Evolutionary conservation across 148 eudicot species (phyloP).

Genomic region (Vaccinium macrocarpon): DNA sequence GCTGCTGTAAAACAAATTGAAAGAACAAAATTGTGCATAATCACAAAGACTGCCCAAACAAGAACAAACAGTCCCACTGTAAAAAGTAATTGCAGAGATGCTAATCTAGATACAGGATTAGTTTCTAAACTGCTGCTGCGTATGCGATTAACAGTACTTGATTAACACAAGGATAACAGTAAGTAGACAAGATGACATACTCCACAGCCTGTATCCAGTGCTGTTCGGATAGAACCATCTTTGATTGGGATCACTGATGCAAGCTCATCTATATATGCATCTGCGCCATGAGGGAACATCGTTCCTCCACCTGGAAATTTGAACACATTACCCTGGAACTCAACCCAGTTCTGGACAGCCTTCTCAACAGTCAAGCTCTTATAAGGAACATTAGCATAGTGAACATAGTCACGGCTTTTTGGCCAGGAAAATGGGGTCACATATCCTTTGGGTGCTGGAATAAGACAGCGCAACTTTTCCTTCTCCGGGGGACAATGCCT

Average conservation of each 20-base stretch:
- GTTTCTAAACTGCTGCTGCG: too few relatives aligned
- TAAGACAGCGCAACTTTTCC: slow-evolving; percentile 36
- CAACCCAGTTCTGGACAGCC: slow-evolving; percentile 38
- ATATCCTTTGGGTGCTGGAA: slow-evolving; percentile 43
- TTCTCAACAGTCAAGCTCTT: slow-evolving; percentile 40
- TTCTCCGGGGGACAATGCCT: slow-evolving; percentile 40
- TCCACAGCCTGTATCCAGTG: slow-evolving; percentile 44
- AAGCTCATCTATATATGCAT: slow-evolving; percentile 36
- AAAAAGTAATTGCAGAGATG: too few relatives aligned
- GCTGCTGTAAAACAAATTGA: too few relatives aligned
- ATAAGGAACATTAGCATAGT: slow-evolving; percentile 38
- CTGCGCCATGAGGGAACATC: slow-evolving; percentile 35
- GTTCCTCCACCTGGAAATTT: slow-evolving; percentile 42
- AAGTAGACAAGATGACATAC: slow-evolving; percentile 15
- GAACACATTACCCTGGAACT: slow-evolving; percentile 32
- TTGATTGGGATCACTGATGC: slow-evolving; percentile 33
- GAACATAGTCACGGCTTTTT: slow-evolving; percentile 35
- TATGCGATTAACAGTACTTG: too few relatives aligned
- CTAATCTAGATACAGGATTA: too few relatives aligned
- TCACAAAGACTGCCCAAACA: too few relatives aligned
- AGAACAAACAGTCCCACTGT: too few relatives aligned
- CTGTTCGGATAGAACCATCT: slow-evolving; percentile 38
- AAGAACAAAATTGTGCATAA: too few relatives aligned
- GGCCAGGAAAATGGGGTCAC: slow-evolving; percentile 39
- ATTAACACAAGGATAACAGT: too few relatives aligned